Evolutionary conservation across 2,329 filamentous ascomycete species (phyloP).

Genomic region (Penicillium sp.): DNA sequence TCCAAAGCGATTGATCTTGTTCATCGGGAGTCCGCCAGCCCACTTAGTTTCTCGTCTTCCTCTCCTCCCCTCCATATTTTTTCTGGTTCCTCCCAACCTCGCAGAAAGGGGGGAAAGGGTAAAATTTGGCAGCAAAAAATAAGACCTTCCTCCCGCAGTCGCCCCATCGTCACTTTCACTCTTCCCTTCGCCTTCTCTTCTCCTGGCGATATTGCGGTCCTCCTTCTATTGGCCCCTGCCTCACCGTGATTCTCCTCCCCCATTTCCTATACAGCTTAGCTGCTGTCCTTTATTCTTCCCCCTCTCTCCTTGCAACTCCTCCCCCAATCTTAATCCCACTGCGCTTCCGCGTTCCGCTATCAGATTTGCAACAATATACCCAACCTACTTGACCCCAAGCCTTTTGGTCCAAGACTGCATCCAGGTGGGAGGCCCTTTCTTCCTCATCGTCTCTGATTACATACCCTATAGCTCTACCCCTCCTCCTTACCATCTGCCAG

Average conservation of each 20-base stretch:
- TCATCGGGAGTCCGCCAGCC: slow-evolving; percentile 22
- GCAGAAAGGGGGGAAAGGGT: slow-evolving; percentile 11
- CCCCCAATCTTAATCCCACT: not conserved
- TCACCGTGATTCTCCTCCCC: slow-evolving; percentile 8
- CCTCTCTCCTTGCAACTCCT: not conserved
- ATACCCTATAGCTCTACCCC: slow-evolving; percentile 19
- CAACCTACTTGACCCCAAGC: slow-evolving; percentile 9
- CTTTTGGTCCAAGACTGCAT: slow-evolving; percentile 7
- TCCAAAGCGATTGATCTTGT: not conserved
- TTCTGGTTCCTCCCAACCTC: slow-evolving; percentile 25
- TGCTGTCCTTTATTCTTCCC: slow-evolving; percentile 1
- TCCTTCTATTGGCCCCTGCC: slow-evolving; percentile 4
- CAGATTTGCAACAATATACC: slow-evolving; percentile 11
- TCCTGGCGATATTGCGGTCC: slow-evolving; percentile 6
- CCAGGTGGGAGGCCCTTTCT: slow-evolving; percentile 18
- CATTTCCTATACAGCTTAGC: slow-evolving; percentile 8
- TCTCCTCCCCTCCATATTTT: slow-evolving; percentile 19
- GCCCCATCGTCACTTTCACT: not conserved
- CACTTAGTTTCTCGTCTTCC: slow-evolving; percentile 23
- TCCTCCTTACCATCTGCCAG: slow-evolving; percentile 9
- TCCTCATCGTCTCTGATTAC: slow-evolving; percentile 13
- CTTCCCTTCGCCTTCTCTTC: not conserved
- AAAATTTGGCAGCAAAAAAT: slow-evolving; percentile 5
- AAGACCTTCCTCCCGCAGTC: slow-evolving; percentile 12
- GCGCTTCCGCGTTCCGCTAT: not conserved